These are phyloP conservation scores for Malus hybrid DNA, from an alignment of 331 rosid species.

Conservation along the genomic window DNA sequence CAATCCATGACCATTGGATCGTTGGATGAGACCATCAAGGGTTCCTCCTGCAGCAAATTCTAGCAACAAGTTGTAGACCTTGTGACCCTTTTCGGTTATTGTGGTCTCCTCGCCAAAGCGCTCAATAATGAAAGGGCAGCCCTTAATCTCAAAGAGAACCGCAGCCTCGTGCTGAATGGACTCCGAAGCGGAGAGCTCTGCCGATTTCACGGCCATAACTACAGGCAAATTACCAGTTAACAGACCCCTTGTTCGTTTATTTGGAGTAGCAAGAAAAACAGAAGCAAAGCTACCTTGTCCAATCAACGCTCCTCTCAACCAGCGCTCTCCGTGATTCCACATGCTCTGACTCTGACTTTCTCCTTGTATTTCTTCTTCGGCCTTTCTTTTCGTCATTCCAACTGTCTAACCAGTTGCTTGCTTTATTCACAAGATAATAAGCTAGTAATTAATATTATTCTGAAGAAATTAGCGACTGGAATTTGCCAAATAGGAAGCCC, in stretches of 20 bases:
- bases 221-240: background rate
- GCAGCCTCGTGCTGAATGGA: slow-evolving; percentile 6
- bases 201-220: slow-evolving; percentile 20
- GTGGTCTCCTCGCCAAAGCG: background rate
- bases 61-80: slow-evolving; percentile 7
- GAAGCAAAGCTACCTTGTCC: slow-evolving; percentile 13
- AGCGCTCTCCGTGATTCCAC: background rate
- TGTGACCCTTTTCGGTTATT: background rate
- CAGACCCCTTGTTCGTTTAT: background rate
- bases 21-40: background rate
- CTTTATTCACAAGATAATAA: too few relatives aligned
- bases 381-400: background rate
- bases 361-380: background rate
- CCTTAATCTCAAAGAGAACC: background rate
- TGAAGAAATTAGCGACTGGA: too few relatives aligned
- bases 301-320: slow-evolving; percentile 8
- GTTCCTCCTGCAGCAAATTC: slow-evolving; percentile 25
- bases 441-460: too few relatives aligned
- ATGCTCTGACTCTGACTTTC: background rate
- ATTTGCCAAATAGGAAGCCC: too few relatives aligned
- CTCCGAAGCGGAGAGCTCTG: background rate
- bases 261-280: background rate
- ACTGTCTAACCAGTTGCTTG: background rate
- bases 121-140: slow-evolving; percentile 13
- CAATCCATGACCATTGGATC: background rate